Conservation (phyloP, 192 early-diverging fungal species). For the Backusella circina region DNA sequence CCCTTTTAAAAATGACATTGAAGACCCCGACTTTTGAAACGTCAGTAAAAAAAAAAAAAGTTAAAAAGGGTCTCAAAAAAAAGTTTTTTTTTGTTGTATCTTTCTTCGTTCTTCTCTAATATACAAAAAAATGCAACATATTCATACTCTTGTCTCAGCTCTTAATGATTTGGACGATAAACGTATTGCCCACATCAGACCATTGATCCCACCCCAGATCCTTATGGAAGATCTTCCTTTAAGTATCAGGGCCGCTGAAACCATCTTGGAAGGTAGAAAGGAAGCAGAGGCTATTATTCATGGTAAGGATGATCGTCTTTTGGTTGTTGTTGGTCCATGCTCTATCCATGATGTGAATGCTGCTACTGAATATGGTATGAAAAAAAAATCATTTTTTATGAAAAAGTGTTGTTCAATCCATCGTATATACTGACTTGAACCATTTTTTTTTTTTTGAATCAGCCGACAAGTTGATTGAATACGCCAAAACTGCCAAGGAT, state of each 20-base stretch:
- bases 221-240: slow-evolving; percentile 88
- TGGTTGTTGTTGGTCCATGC: slow-evolving; percentile 86
- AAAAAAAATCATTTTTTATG: too few relatives aligned
- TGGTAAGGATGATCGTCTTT: slow-evolving; percentile 70
- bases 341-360: slow-evolving; percentile 79
- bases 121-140: background rate
- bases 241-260: slow-evolving; percentile 68
- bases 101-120: background rate
- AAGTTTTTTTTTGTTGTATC: background rate
- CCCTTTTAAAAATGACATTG: background rate
- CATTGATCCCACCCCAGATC: slow-evolving; percentile 87
- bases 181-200: slow-evolving; percentile 76
- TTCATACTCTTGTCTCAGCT: slow-evolving; percentile 36
- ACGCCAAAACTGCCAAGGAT: slow-evolving; percentile 40
- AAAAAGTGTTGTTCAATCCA: too few relatives aligned
- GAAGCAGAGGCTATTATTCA: slow-evolving; percentile 62
- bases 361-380: slow-evolving; percentile 76
- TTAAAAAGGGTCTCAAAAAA: background rate
- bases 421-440: too few relatives aligned
- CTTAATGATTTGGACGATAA: slow-evolving; percentile 94
- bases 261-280: slow-evolving; percentile 65
- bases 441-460: background rate
- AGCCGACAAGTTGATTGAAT: slow-evolving; percentile 8
- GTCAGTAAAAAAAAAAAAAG: background rate
- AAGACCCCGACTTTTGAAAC: slow-evolving; percentile 1